Conservation (phyloP, 2,329 filamentous ascomycete genomes). For the Talaromyces sp. region DNA sequence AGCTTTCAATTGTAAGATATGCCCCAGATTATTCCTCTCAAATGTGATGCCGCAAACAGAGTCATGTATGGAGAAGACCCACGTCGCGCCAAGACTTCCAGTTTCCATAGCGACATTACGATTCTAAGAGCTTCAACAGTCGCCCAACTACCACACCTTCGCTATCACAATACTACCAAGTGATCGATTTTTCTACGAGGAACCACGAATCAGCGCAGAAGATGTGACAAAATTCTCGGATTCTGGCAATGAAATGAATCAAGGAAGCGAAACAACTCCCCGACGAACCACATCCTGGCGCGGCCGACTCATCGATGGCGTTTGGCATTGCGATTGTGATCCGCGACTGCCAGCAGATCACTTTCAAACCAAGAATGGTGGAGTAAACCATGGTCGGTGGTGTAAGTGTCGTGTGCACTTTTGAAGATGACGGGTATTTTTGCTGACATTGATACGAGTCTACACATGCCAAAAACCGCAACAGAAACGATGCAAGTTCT, state of each 20-base stretch:
- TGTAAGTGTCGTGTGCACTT: constrained; percentile 35
- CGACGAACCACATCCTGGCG: constrained; percentile 22
- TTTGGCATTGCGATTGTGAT: constrained; percentile 57
- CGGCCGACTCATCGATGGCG: constrained; percentile 42
- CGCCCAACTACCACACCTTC: not conserved
- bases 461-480: constrained; percentile 56
- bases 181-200: not conserved
- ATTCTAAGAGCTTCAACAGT: not conserved
- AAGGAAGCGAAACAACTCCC: constrained; percentile 7
- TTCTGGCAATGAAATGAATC: constrained; percentile 1
- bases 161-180: not conserved
- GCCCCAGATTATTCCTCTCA: too few species aligned
- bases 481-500: constrained; percentile 55
- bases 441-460: constrained; percentile 31
- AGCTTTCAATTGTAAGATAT: too few species aligned
- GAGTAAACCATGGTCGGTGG: constrained; percentile 55
- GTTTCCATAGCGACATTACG: constrained; percentile 6
- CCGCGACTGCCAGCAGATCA: constrained; percentile 53
- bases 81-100: constrained; percentile 6
- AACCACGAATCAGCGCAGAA: not conserved
- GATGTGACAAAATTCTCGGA: not conserved
- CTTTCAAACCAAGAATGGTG: constrained; percentile 57
- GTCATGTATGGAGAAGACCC: not conserved
- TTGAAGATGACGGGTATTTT: not conserved
- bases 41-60: not conserved